These are phyloP conservation scores for Phialocephala subalpina DNA, from an alignment of 2,329 filamentous ascomycete species.

Conservation along the genomic window DNA sequence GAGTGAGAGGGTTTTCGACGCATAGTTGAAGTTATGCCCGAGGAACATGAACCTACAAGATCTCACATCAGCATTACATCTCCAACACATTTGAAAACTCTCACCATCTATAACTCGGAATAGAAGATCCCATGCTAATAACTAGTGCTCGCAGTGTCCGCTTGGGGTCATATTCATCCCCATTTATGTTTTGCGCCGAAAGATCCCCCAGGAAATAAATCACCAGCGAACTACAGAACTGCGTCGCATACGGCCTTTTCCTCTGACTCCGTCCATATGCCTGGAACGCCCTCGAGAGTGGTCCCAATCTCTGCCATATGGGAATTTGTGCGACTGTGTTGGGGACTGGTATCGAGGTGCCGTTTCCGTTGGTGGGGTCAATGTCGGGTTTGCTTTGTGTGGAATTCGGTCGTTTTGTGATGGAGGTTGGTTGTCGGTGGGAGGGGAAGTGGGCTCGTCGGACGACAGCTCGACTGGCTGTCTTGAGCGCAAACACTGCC, in stretches of 20 bases:
- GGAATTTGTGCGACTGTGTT: conserved; percentile 49
- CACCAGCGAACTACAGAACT: conserved; percentile 76
- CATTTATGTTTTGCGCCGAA: conserved; percentile 74
- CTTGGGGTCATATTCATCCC: conserved; percentile 69
- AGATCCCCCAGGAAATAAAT: conserved; percentile 84
- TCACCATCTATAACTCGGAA: conserved; percentile 86
- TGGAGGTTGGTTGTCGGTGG: conserved; percentile 24
- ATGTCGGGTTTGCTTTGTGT: conserved; percentile 27
- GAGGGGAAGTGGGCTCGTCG: conserved; percentile 33
- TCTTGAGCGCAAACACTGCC: conserved; percentile 35
- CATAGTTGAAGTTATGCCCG: conserved; percentile 83
- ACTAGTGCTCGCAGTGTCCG: conserved; percentile 76
- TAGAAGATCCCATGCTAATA: conserved; percentile 76
- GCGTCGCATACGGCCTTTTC: conserved; percentile 78
- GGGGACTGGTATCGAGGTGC: conserved; percentile 51
- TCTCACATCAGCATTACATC: neutral
- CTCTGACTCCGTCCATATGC: conserved; percentile 77
- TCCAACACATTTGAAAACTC: conserved; percentile 33
- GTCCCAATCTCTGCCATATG: conserved; percentile 65
- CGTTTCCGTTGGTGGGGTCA: conserved; percentile 34
- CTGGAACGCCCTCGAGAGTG: conserved; percentile 59
- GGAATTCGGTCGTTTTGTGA: conserved; percentile 31
- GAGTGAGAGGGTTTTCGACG: conserved; percentile 75
- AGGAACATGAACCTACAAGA: conserved; percentile 83
- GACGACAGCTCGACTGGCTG: conserved; percentile 32